Evolutionary conservation across 208 protist species (phyloP).

Genomic region (Trypanosoma avium): DNA sequence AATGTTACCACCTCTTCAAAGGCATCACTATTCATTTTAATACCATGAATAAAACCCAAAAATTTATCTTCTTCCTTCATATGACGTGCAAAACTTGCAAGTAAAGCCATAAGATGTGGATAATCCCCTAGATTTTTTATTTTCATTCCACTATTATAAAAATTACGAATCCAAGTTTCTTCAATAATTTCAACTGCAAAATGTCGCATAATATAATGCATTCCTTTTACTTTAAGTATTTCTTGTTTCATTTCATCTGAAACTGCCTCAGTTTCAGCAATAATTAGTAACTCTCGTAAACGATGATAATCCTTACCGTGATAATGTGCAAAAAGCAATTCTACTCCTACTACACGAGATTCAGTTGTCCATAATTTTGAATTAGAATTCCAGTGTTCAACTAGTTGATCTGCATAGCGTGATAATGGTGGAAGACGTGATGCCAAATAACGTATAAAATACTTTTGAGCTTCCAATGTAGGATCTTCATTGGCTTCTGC

Average conservation of each 20-base stretch:
- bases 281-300: slow-evolving; percentile 15
- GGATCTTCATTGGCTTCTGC: slow-evolving; percentile 53
- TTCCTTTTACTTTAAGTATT: slow-evolving; percentile 22
- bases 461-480: slow-evolving; percentile 48
- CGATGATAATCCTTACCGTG: slow-evolving; percentile 22
- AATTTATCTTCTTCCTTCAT: slow-evolving; percentile 29
- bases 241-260: slow-evolving; percentile 12
- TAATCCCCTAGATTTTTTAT: slow-evolving; percentile 29
- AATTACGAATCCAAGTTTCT: slow-evolving; percentile 24
- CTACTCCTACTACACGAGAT: slow-evolving; percentile 42
- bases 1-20: slow-evolving; percentile 41
- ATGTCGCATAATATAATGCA: slow-evolving; percentile 30
- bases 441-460: slow-evolving; percentile 47
- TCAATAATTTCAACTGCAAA: slow-evolving; percentile 17
- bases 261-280: background rate
- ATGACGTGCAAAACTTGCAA: slow-evolving; percentile 19
- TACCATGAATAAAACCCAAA: slow-evolving; percentile 19
- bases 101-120: slow-evolving; percentile 33
- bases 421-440: slow-evolving; percentile 39
- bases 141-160: slow-evolving; percentile 18
- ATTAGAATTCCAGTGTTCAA: slow-evolving; percentile 63
- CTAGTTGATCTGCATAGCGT: slow-evolving; percentile 73
- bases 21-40: slow-evolving; percentile 26
- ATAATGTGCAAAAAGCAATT: slow-evolving; percentile 44
- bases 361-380: slow-evolving; percentile 10